phyloP scores from a whole-genome alignment of 2,329 filamentous ascomycete genomes.

The Aspergillus fumigatus region DNA sequence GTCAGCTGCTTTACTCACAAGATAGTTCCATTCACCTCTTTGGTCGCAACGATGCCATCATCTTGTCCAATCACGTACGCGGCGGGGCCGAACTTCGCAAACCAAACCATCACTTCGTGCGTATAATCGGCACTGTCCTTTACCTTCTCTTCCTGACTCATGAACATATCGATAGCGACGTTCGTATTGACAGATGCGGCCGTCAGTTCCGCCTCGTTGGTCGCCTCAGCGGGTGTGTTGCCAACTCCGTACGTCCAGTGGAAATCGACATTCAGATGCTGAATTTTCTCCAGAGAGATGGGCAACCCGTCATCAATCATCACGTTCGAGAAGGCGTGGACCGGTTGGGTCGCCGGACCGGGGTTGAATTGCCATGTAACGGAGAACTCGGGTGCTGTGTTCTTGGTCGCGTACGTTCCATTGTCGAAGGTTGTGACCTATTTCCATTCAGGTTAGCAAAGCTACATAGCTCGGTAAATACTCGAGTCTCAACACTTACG shows the following conservation, averaged over 20 bases:
- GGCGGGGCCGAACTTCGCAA: not conserved
- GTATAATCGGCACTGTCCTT: not conserved
- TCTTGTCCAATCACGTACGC: not conserved
- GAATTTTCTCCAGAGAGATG: constrained; percentile 35
- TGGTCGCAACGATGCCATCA: not conserved
- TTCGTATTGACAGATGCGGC: constrained; percentile 47
- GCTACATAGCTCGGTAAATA: not conserved
- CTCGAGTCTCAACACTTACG: not conserved
- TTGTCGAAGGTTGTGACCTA: constrained; percentile 50
- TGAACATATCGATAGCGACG: constrained; percentile 57
- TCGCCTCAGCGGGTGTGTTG: constrained; percentile 35
- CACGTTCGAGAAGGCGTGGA: constrained; percentile 55
- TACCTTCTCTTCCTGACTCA: constrained; percentile 42
- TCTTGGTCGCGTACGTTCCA: constrained; percentile 45
- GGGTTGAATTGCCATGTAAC: constrained; percentile 51
- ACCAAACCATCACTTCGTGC: not conserved
- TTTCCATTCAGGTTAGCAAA: constrained; percentile 21
- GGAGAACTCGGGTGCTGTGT: constrained; percentile 47
- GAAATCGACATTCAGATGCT: constrained; percentile 42
- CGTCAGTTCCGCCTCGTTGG: constrained; percentile 32
- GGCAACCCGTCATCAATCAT: constrained; percentile 47
- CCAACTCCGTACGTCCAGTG: constrained; percentile 50
- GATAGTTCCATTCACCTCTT: not conserved
- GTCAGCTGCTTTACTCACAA: not conserved
- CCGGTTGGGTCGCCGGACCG: constrained; percentile 41